phyloP scores from a whole-genome alignment of 2,329 filamentous ascomycete genomes.

The Ramularia endophylla region DNA sequence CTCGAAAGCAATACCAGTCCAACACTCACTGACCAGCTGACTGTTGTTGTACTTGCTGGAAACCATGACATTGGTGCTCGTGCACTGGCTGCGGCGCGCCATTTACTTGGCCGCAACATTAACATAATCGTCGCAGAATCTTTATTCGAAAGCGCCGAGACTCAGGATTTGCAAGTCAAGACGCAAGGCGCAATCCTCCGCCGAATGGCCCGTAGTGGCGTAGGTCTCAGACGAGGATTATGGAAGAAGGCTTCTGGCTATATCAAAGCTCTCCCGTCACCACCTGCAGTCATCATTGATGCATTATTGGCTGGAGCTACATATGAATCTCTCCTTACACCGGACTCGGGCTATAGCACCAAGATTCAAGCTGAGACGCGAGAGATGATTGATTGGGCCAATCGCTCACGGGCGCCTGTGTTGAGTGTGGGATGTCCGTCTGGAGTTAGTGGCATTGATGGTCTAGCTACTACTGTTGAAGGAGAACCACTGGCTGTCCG shows the following conservation, averaged over 20 bases:
- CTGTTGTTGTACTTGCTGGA: slow-evolving; percentile 78
- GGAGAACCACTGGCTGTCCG: slow-evolving; percentile 73
- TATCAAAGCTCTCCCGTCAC: slow-evolving; percentile 52
- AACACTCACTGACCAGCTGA: slow-evolving; percentile 37
- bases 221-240: slow-evolving; percentile 50
- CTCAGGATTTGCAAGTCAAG: slow-evolving; percentile 72
- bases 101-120: slow-evolving; percentile 76
- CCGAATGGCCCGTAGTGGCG: slow-evolving; percentile 58
- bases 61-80: slow-evolving; percentile 87
- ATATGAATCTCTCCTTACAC: slow-evolving; percentile 74
- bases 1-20: slow-evolving; percentile 37
- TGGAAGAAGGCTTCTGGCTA: slow-evolving; percentile 54
- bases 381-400: slow-evolving; percentile 89
- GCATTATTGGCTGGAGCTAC: slow-evolving; percentile 80
- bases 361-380: slow-evolving; percentile 79
- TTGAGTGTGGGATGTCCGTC: slow-evolving; percentile 88
- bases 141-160: slow-evolving; percentile 74
- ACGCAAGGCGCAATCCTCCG: slow-evolving; percentile 80
- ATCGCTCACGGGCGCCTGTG: slow-evolving; percentile 75
- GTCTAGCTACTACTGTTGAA: slow-evolving; percentile 60
- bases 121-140: slow-evolving; percentile 79
- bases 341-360: slow-evolving; percentile 22
- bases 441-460: slow-evolving; percentile 74
- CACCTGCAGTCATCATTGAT: slow-evolving; percentile 78
- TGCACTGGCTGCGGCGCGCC: slow-evolving; percentile 77